These are phyloP conservation scores for Spiraea crenata DNA, from an alignment of 331 rosid species.

Conservation along the genomic window DNA sequence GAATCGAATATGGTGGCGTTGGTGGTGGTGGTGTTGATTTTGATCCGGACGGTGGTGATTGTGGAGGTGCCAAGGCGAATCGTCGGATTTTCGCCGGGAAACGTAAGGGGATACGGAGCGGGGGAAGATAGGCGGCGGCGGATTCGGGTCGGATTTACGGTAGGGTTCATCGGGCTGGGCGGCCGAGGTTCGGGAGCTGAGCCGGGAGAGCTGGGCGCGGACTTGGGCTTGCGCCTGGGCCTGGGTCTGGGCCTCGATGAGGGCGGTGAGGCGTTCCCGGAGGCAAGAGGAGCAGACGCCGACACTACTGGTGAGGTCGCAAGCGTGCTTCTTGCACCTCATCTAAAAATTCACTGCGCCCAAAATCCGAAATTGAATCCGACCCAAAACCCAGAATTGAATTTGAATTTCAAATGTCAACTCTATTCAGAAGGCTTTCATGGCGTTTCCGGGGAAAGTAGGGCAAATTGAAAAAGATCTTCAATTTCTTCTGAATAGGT, in stretches of 20 bases:
- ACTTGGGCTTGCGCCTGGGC: slow-evolving; percentile 35
- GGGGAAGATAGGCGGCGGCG: slow-evolving; percentile 47
- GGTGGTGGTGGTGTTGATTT: background rate
- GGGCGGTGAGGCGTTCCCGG: slow-evolving; percentile 54
- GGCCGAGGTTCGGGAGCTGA: slow-evolving; percentile 36
- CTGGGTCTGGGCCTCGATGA: slow-evolving; percentile 52
- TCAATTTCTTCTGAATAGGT: background rate
- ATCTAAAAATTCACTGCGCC: slow-evolving; percentile 29
- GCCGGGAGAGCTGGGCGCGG: slow-evolving; percentile 31
- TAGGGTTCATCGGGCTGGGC: slow-evolving; percentile 32
- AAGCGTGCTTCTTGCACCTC: slow-evolving; percentile 76
- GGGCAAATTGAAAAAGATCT: background rate
- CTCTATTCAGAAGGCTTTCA: background rate
- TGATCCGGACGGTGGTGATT: slow-evolving; percentile 22
- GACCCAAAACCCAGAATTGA: background rate
- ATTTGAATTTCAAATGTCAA: background rate
- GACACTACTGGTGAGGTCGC: slow-evolving; percentile 58
- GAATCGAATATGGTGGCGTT: slow-evolving; percentile 27
- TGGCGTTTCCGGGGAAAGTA: background rate
- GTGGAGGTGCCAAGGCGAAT: slow-evolving; percentile 31
- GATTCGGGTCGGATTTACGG: slow-evolving; percentile 31
- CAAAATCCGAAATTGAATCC: too few relatives aligned
- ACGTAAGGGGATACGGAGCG: slow-evolving; percentile 68
- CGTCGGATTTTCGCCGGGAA: slow-evolving; percentile 63
- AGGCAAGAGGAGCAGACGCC: slow-evolving; percentile 89